Conservation (phyloP, 176 grass and related monocot species). For the Hordeum vulgare region DNA sequence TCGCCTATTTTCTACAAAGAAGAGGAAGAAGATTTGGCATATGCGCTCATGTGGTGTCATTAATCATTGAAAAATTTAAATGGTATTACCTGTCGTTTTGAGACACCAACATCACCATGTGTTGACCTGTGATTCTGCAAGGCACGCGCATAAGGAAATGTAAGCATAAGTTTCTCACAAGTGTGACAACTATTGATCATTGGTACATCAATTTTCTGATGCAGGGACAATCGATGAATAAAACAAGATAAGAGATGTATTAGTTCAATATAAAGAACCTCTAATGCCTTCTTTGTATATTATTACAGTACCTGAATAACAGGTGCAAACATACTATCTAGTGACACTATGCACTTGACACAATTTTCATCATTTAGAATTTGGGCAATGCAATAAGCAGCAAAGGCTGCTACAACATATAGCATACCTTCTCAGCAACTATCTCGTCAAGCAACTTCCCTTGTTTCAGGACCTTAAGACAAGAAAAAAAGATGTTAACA, state of each 20-base stretch:
- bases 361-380: background rate
- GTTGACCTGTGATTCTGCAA: conserved; percentile 43
- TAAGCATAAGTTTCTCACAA: background rate
- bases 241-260: background rate
- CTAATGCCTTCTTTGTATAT: background rate
- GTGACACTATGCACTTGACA: background rate
- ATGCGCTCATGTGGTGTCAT: too few species aligned
- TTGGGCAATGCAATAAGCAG: background rate
- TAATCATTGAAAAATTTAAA: background rate
- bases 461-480: conserved; percentile 26
- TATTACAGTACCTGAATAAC: background rate
- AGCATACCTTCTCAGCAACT: conserved; percentile 47
- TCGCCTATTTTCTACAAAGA: conserved; percentile 56
- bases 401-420: background rate
- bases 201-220: background rate
- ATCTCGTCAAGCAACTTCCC: conserved; percentile 42
- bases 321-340: background rate
- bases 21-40: background rate
- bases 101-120: conserved; percentile 21
- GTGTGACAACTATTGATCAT: background rate
- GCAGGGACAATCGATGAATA: background rate
- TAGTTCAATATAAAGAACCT: background rate
- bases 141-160: background rate
- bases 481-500: background rate
- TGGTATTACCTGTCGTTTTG: conserved; percentile 56